Evolutionary conservation across 768 basidiomycete genomes (phyloP), one percentile per base, ranked within the genome.

Genomic region (Tulasnella calospora): DNA sequence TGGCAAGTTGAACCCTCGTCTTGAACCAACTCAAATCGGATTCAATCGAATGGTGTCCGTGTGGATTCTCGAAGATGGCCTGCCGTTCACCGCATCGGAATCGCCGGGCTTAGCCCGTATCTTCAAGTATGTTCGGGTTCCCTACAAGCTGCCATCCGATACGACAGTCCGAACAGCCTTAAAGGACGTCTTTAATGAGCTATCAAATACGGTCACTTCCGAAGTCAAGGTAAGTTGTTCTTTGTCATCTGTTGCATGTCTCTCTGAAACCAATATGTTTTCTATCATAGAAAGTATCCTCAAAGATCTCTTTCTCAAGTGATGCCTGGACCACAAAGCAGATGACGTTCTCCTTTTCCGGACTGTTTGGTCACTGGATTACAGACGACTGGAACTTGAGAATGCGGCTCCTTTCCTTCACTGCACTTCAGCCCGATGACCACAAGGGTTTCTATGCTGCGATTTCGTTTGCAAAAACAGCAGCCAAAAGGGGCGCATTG

Each of bases 101-200:
- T 73, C 82, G 13, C 73, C 70, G 8, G 80, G 74, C 3, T 80
- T 82, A 44, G 35, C 27, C 0, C 73, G 71, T 12, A 73, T 81
- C 17, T 83, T 82, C 79, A 46, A 76, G 81, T 69, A 79, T 33
- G 40, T 75, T 30, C n/a, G 81, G 71, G 46, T 81, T 70, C 46
- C 77, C 30, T 82, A 73, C 46, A 35, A 27, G 17, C 80, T 84
- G 27, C 83, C 82, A 2, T 78, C 77, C 30, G 83, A 84, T 71
- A 83, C 83, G 4, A 83, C 82, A 21, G 81, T 84, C 27, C 81
- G 81, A 9, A 83, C 83, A 75, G 76, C 74, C 40, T 73, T 83
- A 19, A 78, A 76, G 8, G 36, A 61, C 23, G 79, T 83, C 38
- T 82, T 78, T 61, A 21, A 17, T 0, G 82, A 82, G 36, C 78